phyloP scores from a whole-genome alignment of 768 basidiomycete genomes.

The Coprinopsis cinerea region DNA sequence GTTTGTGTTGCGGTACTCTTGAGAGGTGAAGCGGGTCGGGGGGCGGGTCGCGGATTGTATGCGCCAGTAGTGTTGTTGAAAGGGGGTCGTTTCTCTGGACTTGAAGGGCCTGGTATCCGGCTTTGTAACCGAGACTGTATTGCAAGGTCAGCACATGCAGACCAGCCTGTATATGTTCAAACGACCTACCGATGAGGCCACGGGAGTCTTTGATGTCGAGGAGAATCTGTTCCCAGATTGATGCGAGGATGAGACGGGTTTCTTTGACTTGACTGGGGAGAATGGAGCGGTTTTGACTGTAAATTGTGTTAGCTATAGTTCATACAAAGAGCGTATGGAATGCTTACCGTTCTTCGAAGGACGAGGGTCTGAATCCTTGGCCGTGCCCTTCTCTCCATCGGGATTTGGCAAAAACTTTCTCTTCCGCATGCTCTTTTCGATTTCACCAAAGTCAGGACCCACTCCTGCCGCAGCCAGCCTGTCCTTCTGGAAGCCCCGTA shows the following conservation, averaged over 20 bases:
- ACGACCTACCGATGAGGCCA: conserved; percentile 26
- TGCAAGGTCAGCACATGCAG: neutral
- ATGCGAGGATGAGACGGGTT: conserved; percentile 41
- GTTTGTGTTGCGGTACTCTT: conserved; percentile 35
- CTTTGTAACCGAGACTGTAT: conserved; percentile 28
- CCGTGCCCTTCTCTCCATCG: conserved; percentile 33
- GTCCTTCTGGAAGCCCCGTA: conserved; percentile 65
- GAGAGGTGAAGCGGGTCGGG: conserved; percentile 46
- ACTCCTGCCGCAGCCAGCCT: conserved; percentile 45
- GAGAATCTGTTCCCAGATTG: conserved; percentile 42
- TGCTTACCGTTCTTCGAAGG: conserved; percentile 55
- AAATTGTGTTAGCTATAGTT: neutral
- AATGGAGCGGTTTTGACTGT: conserved; percentile 33
- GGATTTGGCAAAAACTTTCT: conserved; percentile 73
- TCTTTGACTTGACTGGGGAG: conserved; percentile 51
- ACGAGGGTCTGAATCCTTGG: conserved; percentile 30
- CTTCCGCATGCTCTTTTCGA: conserved; percentile 66
- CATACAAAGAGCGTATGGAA: neutral
- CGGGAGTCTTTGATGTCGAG: conserved; percentile 35
- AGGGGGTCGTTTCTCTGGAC: conserved; percentile 43
- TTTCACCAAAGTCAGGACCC: conserved; percentile 45
- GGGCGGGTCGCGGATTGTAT: conserved; percentile 26
- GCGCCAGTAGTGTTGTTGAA: conserved; percentile 32
- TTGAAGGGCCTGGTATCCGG: conserved; percentile 34
- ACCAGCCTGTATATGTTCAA: neutral